phyloP scores from a whole-genome alignment of 306 rosid genomes.

The Trichosanthes cucumerina region DNA sequence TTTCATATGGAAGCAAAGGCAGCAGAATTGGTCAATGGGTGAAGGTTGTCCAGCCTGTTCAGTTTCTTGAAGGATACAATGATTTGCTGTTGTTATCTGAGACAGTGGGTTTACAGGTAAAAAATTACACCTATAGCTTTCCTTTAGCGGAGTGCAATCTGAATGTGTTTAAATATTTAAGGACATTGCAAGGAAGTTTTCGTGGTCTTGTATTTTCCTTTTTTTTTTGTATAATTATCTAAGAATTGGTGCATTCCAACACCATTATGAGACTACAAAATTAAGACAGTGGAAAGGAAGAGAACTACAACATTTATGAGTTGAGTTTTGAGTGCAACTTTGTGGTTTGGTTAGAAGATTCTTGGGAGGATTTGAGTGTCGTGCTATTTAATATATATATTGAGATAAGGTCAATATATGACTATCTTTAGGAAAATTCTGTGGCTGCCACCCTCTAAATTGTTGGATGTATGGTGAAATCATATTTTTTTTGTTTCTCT shows the following conservation, averaged over 20 bases:
- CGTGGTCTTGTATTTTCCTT: not conserved
- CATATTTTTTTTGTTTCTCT: too few relatives aligned
- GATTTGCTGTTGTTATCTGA: conserved; percentile 57
- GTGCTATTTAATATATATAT: not conserved
- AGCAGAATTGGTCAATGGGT: conserved; percentile 65
- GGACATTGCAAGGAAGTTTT: not conserved
- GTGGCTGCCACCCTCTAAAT: too few relatives aligned
- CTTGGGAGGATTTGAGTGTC: not conserved
- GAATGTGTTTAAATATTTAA: not conserved
- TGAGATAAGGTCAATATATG: not conserved
- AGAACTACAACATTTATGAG: not conserved
- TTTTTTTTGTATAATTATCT: not conserved
- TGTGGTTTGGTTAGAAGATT: not conserved
- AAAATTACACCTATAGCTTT: conserved; percentile 1
- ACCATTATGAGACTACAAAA: not conserved
- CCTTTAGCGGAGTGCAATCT: not conserved
- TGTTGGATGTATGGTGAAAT: too few relatives aligned
- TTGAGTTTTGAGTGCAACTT: not conserved
- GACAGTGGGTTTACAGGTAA: conserved; percentile 92
- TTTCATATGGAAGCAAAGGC: conserved; percentile 46
- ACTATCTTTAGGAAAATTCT: not conserved
- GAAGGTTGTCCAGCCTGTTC: conserved; percentile 64
- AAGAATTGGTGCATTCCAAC: not conserved
- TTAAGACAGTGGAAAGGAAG: not conserved
- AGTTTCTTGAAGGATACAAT: conserved; percentile 64